Percentiles rank a stretch among this genome's conserved stretches.
Evolutionary conservation across 164 flowering plant genomes (phyloP).

Genomic region (Cinnamomum chago): DNA sequence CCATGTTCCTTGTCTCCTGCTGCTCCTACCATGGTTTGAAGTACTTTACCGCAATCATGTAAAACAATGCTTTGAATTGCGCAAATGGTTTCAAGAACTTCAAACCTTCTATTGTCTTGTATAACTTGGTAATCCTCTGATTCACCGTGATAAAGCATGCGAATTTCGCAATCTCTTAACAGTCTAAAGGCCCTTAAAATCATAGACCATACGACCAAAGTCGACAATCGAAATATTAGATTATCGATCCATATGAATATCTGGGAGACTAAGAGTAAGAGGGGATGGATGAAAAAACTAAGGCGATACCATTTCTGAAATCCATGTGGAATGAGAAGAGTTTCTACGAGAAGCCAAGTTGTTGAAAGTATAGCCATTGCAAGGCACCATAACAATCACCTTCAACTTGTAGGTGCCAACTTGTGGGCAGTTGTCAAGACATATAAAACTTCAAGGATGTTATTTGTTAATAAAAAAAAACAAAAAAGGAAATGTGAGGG

Average conservation of each 20-base stretch:
- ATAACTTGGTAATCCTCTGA: conserved; percentile 2
- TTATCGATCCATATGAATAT: conserved; percentile 32
- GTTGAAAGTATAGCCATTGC: conserved; percentile 28
- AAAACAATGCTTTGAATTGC: conserved; percentile 10
- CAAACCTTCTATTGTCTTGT: conserved; percentile 11
- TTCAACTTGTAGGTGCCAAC: no score
- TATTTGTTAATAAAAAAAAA: not conserved
- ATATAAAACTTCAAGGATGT: not conserved
- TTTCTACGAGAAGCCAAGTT: conserved; percentile 46
- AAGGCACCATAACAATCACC: not conserved
- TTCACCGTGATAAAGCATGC: not conserved
- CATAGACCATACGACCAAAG: conserved; percentile 8
- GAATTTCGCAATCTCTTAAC: not conserved
- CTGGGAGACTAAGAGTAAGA: conserved; percentile 36
- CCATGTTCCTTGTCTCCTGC: conserved; percentile 4
- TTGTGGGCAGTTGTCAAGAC: not conserved
- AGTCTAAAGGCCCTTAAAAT: conserved; percentile 5
- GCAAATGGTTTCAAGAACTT: conserved; percentile 1
- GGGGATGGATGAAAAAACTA: conserved; percentile 48
- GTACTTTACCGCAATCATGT: conserved; percentile 2
- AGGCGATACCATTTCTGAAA: conserved; percentile 41
- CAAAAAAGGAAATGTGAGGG: conserved; percentile 2
- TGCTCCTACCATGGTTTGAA: not conserved
- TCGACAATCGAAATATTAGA: conserved; percentile 13
- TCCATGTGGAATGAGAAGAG: conserved; percentile 38